These are phyloP conservation scores for Piper betle DNA, from an alignment of 164 flowering plant genomes.

Conservation along the genomic window DNA sequence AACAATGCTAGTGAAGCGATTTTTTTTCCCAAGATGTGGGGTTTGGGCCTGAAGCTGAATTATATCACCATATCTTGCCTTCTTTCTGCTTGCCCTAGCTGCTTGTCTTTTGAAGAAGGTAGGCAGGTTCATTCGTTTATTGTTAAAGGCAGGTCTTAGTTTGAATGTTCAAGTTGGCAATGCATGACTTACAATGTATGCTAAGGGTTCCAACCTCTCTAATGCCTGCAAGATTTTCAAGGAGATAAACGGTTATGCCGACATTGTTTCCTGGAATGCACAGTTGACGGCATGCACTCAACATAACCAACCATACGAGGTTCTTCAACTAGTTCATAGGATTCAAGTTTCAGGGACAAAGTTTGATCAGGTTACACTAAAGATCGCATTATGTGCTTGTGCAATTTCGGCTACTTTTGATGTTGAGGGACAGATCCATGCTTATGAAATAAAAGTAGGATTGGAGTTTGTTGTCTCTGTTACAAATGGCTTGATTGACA, in stretches of 20 bases:
- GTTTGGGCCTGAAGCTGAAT: conserved; percentile 32
- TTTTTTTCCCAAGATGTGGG: conserved; percentile 40
- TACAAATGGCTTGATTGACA: conserved; percentile 44
- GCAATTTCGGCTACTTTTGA: conserved; percentile 36
- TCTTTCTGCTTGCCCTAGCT: conserved; percentile 37
- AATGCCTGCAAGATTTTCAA: conserved; percentile 32
- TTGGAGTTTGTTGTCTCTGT: conserved; percentile 22
- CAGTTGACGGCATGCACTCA: conserved; percentile 43
- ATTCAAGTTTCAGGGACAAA: conserved; percentile 27
- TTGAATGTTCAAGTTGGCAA: conserved; percentile 32
- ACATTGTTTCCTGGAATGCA: conserved; percentile 63
- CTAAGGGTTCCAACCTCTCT: conserved; percentile 26
- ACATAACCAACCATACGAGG: conserved; percentile 31
- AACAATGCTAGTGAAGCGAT: conserved; percentile 33
- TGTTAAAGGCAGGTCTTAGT: conserved; percentile 28
- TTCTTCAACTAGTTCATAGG: conserved; percentile 23
- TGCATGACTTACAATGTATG: conserved; percentile 51
- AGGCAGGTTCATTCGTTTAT: conserved; percentile 42
- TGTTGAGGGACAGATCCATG: conserved; percentile 40
- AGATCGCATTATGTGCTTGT: conserved; percentile 37
- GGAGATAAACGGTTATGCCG: conserved; percentile 19
- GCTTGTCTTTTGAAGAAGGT: conserved; percentile 25
- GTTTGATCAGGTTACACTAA: conserved; percentile 20
- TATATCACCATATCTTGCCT: conserved; percentile 30
- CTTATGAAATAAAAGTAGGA: conserved; percentile 25